phyloP scores from a whole-genome alignment of 805 yeast genomes.

The Wickerhamomyces canadensis region DNA sequence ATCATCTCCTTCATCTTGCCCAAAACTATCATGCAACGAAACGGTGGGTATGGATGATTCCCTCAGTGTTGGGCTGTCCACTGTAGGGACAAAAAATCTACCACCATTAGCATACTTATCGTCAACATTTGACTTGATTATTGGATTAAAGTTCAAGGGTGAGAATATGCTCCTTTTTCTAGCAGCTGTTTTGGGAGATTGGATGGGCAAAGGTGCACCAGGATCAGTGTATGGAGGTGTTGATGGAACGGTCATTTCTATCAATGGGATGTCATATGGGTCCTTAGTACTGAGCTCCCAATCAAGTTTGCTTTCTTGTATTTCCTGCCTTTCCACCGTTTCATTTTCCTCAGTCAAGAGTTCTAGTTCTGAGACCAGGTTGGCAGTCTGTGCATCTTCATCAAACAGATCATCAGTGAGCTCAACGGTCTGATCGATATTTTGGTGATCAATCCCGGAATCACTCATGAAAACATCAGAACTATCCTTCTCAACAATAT shows the following conservation, averaged over 20 bases:
- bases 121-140: constrained; percentile 70
- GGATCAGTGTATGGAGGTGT: constrained; percentile 65
- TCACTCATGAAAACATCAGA: constrained; percentile 3
- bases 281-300: neutral
- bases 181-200: constrained; percentile 34
- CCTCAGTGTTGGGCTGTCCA: constrained; percentile 14
- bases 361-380: constrained; percentile 27
- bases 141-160: constrained; percentile 76
- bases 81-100: constrained; percentile 57
- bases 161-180: constrained; percentile 65
- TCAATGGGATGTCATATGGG: neutral
- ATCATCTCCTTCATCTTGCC: constrained; percentile 20
- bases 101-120: constrained; percentile 89
- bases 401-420: constrained; percentile 27
- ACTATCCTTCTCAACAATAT: constrained; percentile 1
- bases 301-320: too few species aligned
- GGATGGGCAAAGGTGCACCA: constrained; percentile 74
- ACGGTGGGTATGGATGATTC: constrained; percentile 18
- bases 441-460: constrained; percentile 22
- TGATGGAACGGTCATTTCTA: neutral
- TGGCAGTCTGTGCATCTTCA: constrained; percentile 30
- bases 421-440: constrained; percentile 9
- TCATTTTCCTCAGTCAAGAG: constrained; percentile 6
- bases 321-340: too few species aligned
- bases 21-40: constrained; percentile 11